Conservation (phyloP, 805 yeast genomes). For the Metschnikowia koreensis region DNA sequence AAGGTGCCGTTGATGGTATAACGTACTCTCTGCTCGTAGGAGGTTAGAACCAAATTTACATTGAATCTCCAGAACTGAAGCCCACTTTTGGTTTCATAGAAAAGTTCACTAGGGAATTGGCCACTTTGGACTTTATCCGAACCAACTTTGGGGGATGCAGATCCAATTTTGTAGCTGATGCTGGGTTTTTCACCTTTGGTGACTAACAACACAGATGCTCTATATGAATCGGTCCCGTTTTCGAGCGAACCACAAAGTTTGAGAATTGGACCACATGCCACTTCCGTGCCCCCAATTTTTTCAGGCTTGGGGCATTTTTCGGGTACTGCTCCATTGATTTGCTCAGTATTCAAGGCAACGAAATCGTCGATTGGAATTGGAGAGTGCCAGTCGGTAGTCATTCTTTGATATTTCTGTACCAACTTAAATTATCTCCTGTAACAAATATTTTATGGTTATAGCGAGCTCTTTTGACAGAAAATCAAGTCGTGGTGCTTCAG, state of each 20-base stretch:
- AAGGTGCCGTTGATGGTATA: conserved; percentile 53
- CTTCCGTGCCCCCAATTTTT: conserved; percentile 35
- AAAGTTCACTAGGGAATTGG: conserved; percentile 43
- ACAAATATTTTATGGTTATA: too few species aligned
- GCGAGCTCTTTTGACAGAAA: too few species aligned
- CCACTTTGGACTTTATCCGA: conserved; percentile 29
- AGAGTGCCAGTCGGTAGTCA: conserved; percentile 19
- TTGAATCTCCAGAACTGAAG: conserved; percentile 65
- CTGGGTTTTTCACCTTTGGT: conserved; percentile 42
- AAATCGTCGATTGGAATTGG: conserved; percentile 32
- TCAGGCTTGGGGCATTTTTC: conserved; percentile 27
- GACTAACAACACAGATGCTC: conserved; percentile 70
- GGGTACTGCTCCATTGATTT: conserved; percentile 25
- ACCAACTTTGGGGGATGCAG: conserved; percentile 21
- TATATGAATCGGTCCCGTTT: conserved; percentile 46
- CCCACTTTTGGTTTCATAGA: conserved; percentile 45
- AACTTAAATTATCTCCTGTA: background rate
- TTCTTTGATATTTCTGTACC: background rate
- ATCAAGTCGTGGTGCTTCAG: too few species aligned
- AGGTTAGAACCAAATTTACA: conserved; percentile 48
- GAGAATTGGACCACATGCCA: conserved; percentile 76
- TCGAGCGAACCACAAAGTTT: conserved; percentile 66
- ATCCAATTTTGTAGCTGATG: conserved; percentile 37
- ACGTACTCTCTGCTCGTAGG: conserved; percentile 57
- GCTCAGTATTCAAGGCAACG: conserved; percentile 25